Percentiles rank a stretch among this genome's conserved stretches.
phyloP scores from a whole-genome alignment of 352 stramenopile genomes.

The Phytophthora gonapodyides region DNA sequence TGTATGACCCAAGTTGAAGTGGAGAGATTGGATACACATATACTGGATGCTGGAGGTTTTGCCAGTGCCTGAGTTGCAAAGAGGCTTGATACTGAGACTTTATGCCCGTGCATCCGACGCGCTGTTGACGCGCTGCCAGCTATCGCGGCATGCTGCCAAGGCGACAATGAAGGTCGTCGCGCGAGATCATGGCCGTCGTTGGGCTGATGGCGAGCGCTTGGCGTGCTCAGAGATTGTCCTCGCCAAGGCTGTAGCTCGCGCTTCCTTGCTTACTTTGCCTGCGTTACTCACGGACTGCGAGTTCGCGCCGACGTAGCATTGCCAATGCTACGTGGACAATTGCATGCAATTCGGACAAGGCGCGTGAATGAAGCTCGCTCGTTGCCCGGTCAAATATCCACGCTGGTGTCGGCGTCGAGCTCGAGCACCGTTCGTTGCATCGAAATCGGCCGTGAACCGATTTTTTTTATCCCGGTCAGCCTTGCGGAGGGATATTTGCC shows the following conservation, averaged over 20 bases:
- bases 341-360: too few relatives aligned
- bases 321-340: too few relatives aligned
- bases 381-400: constrained; percentile 16
- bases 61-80: background rate
- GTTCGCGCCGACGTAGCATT: background rate
- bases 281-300: constrained; percentile 16
- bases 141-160: too few relatives aligned
- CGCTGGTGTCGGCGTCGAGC: background rate
- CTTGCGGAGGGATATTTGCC: constrained; percentile 15
- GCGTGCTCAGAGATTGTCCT: too few relatives aligned
- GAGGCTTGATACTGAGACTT: too few relatives aligned
- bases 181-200: too few relatives aligned
- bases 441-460: background rate
- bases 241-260: too few relatives aligned
- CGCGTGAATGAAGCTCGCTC: constrained; percentile 17
- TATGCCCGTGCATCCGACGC: too few relatives aligned
- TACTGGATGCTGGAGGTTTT: constrained; percentile 11
- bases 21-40: constrained; percentile 3
- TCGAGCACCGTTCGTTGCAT: background rate
- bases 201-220: too few relatives aligned
- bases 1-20: constrained; percentile 18
- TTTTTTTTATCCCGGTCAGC: background rate
- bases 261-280: constrained; percentile 7
- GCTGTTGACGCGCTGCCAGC: too few relatives aligned
- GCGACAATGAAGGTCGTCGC: too few relatives aligned